phyloP scores from a whole-genome alignment of 2,329 filamentous ascomycete species.

The Epichloe sp. region DNA sequence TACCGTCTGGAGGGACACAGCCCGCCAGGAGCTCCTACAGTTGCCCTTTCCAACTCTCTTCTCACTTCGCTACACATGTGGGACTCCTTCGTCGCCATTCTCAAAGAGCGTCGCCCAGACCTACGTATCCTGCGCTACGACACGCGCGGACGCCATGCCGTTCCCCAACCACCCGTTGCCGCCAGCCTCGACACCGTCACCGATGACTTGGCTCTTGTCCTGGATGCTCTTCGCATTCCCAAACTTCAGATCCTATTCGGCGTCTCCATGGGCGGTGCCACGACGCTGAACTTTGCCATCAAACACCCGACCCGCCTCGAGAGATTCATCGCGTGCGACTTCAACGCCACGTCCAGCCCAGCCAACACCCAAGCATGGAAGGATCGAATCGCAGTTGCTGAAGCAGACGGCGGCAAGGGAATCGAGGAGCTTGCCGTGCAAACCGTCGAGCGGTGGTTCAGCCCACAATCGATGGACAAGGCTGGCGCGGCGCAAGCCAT shows the following conservation, averaged over 20 bases:
- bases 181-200: constrained; percentile 53
- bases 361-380: constrained; percentile 71
- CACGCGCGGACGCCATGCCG: constrained; percentile 51
- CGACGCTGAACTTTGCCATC: constrained; percentile 59
- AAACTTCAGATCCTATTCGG: constrained; percentile 57
- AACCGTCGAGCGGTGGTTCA: constrained; percentile 72
- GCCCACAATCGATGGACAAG: constrained; percentile 37
- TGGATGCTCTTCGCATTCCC: constrained; percentile 56
- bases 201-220: constrained; percentile 51
- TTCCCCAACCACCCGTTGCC: constrained; percentile 33
- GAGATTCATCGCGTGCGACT: constrained; percentile 63
- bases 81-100: constrained; percentile 56
- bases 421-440: constrained; percentile 54
- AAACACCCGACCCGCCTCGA: constrained; percentile 44
- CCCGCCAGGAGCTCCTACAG: constrained; percentile 51
- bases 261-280: constrained; percentile 72
- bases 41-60: constrained; percentile 71
- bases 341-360: constrained; percentile 57
- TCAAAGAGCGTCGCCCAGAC: constrained; percentile 45
- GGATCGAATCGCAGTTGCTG: constrained; percentile 57
- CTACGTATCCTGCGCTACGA: constrained; percentile 69
- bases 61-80: constrained; percentile 70
- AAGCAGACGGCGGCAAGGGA: constrained; percentile 41
- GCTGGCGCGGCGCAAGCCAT: constrained; percentile 39
- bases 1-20: constrained; percentile 65